Percentiles rank a stretch among this genome's conserved stretches.
Conservation (phyloP, 1,284 basidiomycete genomes). For the Ganoderma multipileum region DNA sequence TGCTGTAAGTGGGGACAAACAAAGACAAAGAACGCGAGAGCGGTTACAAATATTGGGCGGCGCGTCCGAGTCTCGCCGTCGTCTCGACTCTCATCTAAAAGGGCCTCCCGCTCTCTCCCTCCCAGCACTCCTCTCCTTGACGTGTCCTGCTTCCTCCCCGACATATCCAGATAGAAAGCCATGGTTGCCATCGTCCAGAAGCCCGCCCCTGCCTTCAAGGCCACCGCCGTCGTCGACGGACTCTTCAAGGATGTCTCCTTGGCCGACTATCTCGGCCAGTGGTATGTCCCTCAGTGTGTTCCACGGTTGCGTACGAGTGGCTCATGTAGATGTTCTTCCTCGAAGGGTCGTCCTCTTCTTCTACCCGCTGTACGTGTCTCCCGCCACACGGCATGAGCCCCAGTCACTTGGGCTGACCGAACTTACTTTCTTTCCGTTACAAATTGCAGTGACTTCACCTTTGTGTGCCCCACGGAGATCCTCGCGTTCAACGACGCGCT, state of each 20-base stretch:
- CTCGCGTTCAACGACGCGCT: conserved; percentile 91
- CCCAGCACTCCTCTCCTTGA: conserved; percentile 11
- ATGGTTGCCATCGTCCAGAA: conserved; percentile 81
- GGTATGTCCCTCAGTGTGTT: conserved; percentile 52
- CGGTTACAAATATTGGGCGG: conserved; percentile 32
- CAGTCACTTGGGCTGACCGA: conserved; percentile 25
- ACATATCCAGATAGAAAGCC: conserved; percentile 5
- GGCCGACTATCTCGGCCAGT: conserved; percentile 80
- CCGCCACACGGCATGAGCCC: conserved; percentile 10
- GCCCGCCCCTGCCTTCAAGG: conserved; percentile 80
- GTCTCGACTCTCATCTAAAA: conserved; percentile 12
- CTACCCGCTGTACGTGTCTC: conserved; percentile 73
- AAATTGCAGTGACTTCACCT: conserved; percentile 71
- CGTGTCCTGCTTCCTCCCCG: conserved; percentile 6
- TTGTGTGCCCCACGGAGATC: conserved; percentile 94
- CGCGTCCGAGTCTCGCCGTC: conserved; percentile 11
- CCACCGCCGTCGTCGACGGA: conserved; percentile 78
- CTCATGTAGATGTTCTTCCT: conserved; percentile 8
- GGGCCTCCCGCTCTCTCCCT: not conserved
- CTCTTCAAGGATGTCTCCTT: conserved; percentile 80
- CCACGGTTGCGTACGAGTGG: not conserved
- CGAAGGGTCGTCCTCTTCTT: conserved; percentile 48
- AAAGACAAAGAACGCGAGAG: conserved; percentile 40
- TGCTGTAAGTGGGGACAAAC: conserved; percentile 35
- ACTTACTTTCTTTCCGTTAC: not conserved